Evolutionary conservation across 495 filamentous ascomycete species (phyloP).

Genomic region (Parachaetomium inaequale): DNA sequence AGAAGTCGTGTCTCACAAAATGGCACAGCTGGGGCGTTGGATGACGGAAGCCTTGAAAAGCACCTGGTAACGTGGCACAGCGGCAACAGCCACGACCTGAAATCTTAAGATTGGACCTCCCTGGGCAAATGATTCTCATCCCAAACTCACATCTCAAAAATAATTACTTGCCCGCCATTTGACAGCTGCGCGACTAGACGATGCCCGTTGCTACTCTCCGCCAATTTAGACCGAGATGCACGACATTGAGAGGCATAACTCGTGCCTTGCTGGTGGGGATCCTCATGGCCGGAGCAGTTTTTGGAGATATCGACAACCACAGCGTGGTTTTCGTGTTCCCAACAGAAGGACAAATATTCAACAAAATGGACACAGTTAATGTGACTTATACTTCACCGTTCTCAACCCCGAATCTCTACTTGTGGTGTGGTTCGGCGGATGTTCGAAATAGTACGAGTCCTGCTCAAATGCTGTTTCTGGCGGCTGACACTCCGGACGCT

Average conservation of each 20-base stretch:
- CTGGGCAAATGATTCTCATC: too few relatives aligned
- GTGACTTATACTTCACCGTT: conserved; percentile 18
- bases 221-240: not conserved
- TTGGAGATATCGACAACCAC: not conserved
- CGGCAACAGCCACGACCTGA: too few relatives aligned
- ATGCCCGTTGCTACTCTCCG: not conserved
- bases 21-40: too few relatives aligned
- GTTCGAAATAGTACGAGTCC: not conserved
- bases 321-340: conserved; percentile 15
- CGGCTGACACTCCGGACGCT: not conserved
- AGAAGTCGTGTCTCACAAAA: too few relatives aligned
- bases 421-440: not conserved
- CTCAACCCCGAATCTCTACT: conserved; percentile 10
- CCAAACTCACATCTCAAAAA: not conserved
- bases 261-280: not conserved
- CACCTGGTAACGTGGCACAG: too few relatives aligned
- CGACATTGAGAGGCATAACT: not conserved
- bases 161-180: not conserved
- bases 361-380: conserved; percentile 15
- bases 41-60: too few relatives aligned
- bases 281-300: not conserved
- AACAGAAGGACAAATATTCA: conserved; percentile 8
- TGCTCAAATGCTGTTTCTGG: not conserved
- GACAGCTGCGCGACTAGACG: not conserved
- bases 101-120: too few relatives aligned